These are phyloP conservation scores for Suillus cothurnatus DNA, from an alignment of 768 basidiomycete genomes.

Conservation along the genomic window DNA sequence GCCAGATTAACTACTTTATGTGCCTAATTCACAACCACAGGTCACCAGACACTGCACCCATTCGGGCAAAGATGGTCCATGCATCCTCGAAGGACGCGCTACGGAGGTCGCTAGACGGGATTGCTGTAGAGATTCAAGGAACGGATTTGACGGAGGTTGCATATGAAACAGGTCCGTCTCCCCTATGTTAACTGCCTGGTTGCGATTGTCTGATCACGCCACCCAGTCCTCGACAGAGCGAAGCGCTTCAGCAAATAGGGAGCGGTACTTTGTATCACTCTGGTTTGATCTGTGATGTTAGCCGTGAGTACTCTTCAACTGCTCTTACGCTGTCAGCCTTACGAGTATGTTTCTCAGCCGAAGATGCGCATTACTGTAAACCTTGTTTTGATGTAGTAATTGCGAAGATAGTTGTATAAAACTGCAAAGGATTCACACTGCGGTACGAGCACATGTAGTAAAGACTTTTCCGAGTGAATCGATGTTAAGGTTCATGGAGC, in stretches of 20 bases:
- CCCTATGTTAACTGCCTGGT: neutral
- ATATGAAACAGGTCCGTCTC: slow-evolving; percentile 62
- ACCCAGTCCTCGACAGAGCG: neutral
- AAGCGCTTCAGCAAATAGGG: neutral
- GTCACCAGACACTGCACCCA: slow-evolving; percentile 82
- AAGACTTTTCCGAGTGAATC: neutral
- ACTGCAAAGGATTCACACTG: neutral
- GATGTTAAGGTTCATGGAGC: neutral
- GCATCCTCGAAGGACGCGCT: slow-evolving; percentile 87
- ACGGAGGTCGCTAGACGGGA: slow-evolving; percentile 70
- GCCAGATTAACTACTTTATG: neutral
- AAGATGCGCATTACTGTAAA: slow-evolving; percentile 4
- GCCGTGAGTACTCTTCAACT: neutral
- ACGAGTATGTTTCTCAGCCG: neutral
- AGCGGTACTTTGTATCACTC: neutral
- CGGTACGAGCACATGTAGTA: neutral
- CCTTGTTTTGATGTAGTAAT: slow-evolving; percentile 2
- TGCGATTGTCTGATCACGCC: neutral
- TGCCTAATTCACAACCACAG: slow-evolving; percentile 40
- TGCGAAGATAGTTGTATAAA: neutral
- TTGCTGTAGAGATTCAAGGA: slow-evolving; percentile 83
- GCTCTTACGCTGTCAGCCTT: neutral
- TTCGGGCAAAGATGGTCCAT: slow-evolving; percentile 93
- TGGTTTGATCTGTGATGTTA: slow-evolving; percentile 3
- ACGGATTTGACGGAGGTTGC: slow-evolving; percentile 78